phyloP scores from a whole-genome alignment of 345 rosid species.

The Gossypium longicalyx region DNA sequence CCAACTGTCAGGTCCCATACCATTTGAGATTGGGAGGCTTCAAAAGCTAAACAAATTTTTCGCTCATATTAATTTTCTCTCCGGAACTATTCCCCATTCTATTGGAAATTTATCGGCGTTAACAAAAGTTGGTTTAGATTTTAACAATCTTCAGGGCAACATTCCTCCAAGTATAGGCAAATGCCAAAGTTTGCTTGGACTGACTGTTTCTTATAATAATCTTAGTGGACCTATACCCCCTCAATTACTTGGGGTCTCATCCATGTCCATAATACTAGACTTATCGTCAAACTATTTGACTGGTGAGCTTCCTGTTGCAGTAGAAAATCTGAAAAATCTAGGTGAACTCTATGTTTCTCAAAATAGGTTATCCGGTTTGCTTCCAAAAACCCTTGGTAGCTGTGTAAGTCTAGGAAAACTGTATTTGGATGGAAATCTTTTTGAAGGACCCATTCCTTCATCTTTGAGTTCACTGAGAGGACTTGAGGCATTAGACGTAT shows the following conservation, averaged over 20 bases:
- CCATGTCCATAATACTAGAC: neutral
- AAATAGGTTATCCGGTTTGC: neutral
- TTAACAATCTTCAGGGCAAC: neutral
- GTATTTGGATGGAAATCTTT: slow-evolving; percentile 20
- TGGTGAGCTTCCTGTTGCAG: neutral
- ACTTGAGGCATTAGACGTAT: slow-evolving; percentile 22
- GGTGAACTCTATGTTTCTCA: neutral
- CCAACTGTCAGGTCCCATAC: neutral
- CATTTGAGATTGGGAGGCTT: neutral
- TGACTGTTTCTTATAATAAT: neutral
- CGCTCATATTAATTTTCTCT: neutral
- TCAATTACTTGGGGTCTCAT: neutral
- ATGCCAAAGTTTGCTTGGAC: neutral
- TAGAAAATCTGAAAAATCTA: neutral
- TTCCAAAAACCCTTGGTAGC: neutral
- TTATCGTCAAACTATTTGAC: slow-evolving; percentile 8
- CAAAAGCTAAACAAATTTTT: neutral
- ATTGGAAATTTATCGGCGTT: neutral
- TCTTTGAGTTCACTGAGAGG: slow-evolving; percentile 25
- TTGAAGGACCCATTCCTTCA: slow-evolving; percentile 29
- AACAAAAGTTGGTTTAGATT: neutral
- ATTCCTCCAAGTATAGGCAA: neutral
- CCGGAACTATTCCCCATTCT: neutral
- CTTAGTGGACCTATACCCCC: neutral
- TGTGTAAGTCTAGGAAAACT: slow-evolving; percentile 22